These are phyloP conservation scores for Pythium chondricola DNA, from an alignment of 352 stramenopile species.

Conservation along the genomic window DNA sequence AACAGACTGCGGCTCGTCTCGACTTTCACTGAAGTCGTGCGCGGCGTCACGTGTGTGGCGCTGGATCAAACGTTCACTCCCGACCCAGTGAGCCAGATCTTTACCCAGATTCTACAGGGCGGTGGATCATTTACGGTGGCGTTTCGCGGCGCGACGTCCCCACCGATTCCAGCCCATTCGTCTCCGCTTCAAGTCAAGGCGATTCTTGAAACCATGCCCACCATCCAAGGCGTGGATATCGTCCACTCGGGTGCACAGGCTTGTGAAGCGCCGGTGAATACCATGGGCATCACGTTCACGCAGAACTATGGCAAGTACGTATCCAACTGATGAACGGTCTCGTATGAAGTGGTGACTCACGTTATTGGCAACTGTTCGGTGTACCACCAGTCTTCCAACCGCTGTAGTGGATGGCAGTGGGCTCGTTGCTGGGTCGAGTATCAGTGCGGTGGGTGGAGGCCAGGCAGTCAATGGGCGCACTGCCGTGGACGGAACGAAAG, in stretches of 20 bases:
- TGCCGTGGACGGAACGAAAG: constrained; percentile 56
- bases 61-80: constrained; percentile 45
- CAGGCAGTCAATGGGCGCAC: constrained; percentile 22
- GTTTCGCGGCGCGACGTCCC: constrained; percentile 58
- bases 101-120: constrained; percentile 28
- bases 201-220: constrained; percentile 35
- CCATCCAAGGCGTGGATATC: constrained; percentile 48
- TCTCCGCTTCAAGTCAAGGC: constrained; percentile 23
- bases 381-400: constrained; percentile 54
- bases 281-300: constrained; percentile 66
- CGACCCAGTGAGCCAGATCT: constrained; percentile 38
- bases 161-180: constrained; percentile 50
- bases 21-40: constrained; percentile 44
- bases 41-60: constrained; percentile 39
- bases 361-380: too few species aligned
- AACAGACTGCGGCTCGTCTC: constrained; percentile 54
- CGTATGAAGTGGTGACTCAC: too few species aligned
- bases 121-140: constrained; percentile 47
- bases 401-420: constrained; percentile 30
- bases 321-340: too few species aligned
- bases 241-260: constrained; percentile 47
- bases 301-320: constrained; percentile 80
- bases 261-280: constrained; percentile 56
- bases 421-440: constrained; percentile 27
- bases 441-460: constrained; percentile 20